Evolutionary conservation across 805 yeast species (phyloP), one percentile per base, ranked within the genome.

Genomic region (Starmerella powellii): DNA sequence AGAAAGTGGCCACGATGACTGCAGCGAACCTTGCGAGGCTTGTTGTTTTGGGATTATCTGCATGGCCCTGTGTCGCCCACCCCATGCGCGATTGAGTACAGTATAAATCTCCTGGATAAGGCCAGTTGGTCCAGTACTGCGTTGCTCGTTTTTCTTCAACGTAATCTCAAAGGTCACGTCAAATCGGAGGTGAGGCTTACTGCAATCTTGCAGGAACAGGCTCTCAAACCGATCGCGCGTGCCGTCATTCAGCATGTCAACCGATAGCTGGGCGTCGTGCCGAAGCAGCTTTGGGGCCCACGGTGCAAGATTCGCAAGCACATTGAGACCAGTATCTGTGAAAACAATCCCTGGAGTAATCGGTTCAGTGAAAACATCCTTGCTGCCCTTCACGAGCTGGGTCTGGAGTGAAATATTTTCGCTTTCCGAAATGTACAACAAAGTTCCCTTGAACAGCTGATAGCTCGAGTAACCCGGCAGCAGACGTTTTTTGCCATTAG

Each of bases 391-490:
- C 17, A 29, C 18, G 17, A 46, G 18, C 6, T 26, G 3, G 3
- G 45, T 41, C 6, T 27, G 37, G 5, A 43, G 39, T 0, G 40
- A 34, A 15, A 40, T 37, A 4, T 37, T 28, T 2, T n/a, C 31
- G 13, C 23, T 13, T 28, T 82, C 73, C 2, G 95, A 93, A 47
- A 88, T 58, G 56, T 80, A 87, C 53, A 76, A 76, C 43, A 91
- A 69, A 1, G 83, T 76, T 57, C 94, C 95, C 58, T 84, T 87
- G 67, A 91, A 91, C 39, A 91, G 65, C 63, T 91, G 98, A 58
- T 86, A 91, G 18, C 93, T 80, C 3, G 95, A 85, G 60, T 81
- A 88, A 0, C 97, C 98, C 52, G 78, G 80, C 30, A 86, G 61
- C 42, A 91, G 66, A 19, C 85, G 78, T 54, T 77, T 80, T 54